Conservation (phyloP, 1,139 yeast species). For the Kodamaea alishanica region DNA sequence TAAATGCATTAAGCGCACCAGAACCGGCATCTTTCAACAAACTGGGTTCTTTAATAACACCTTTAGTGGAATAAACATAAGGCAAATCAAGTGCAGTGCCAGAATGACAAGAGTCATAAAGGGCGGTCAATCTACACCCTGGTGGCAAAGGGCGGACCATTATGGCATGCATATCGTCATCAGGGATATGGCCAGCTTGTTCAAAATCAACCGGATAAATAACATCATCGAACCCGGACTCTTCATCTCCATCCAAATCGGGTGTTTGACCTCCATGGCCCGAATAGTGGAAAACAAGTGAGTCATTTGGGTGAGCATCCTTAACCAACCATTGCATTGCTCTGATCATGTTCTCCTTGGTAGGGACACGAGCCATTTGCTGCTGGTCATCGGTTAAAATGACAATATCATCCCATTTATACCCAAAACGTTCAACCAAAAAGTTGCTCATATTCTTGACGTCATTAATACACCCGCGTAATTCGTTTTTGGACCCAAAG, state of each 20-base stretch:
- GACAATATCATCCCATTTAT: conserved; percentile 75
- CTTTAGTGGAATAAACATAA: conserved; percentile 84
- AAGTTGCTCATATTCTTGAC: conserved; percentile 60
- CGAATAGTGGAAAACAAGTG: conserved; percentile 80
- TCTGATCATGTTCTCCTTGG: conserved; percentile 69
- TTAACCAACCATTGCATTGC: conserved; percentile 91
- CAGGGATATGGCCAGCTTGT: conserved; percentile 67
- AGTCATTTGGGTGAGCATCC: conserved; percentile 83
- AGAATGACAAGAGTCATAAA: conserved; percentile 91
- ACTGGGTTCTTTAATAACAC: conserved; percentile 86
- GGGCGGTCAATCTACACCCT: conserved; percentile 84
- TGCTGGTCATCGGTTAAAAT: conserved; percentile 73
- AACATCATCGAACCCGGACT: conserved; percentile 83
- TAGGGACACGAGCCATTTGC: conserved; percentile 66
- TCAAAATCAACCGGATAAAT: conserved; percentile 90
- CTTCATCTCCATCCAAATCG: conserved; percentile 88
- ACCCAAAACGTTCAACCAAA: conserved; percentile 59
- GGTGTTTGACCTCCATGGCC: conserved; percentile 90
- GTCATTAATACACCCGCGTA: conserved; percentile 87
- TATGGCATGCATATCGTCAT: conserved; percentile 80
- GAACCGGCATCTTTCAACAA: conserved; percentile 79
- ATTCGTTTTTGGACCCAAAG: conserved; percentile 63
- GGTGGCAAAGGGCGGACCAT: conserved; percentile 75
- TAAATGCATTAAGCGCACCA: conserved; percentile 68
- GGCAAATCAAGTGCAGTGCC: conserved; percentile 91